Base-by-base conservation (phyloP, 2,329 filamentous ascomycete genomes). In the Diaporthe vexans region DNA sequence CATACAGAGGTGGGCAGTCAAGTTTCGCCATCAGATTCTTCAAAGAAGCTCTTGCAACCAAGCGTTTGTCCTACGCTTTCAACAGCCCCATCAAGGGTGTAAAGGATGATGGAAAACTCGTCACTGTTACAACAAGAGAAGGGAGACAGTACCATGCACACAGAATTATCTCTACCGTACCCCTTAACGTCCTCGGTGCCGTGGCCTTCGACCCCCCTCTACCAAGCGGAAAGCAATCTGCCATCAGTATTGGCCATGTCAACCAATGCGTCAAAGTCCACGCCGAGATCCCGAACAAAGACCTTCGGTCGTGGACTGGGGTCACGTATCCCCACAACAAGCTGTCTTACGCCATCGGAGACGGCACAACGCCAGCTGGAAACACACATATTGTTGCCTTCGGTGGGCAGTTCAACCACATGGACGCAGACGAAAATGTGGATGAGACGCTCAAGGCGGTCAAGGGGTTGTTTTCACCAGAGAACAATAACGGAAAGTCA, bases 241-340 rank as follows among this genome's bases (percentile, higher is more conserved):
- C 19, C 78, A 79, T 67, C 19, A 48, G 26, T n/a, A 67, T 67
- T 21, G 61, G 61, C 21, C 61, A 67, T 29, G 29, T 67, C 5
- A 67, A 67, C 43, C 61, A 67, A 13, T 67, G 61, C 29, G 61
- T 51, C 19, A 51, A 51, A 52, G 61, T 67, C 11, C 43, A 67
- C 37, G 61, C 61, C 1, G 61, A 67, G 37, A 24, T 67, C 5
- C 29, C 0, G 85, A 86, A 0, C 86, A 88, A 77, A 1, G 82
- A 85, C n/a, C 78, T 88, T 56, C 80, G 85, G 0, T 86, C 85
- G 0, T 86, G 84, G 80, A 85, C 83, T 0, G 84, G 85, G 1
- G 82, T 87, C 54, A 1, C 82, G 81, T 15, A 86, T 73, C 85
- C 86, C 0, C 78, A 82, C 21, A 86, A 86, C 26, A 81, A 82